Base-by-base conservation (phyloP, 495 filamentous ascomycete genomes). In the Podospora fimiseda region DNA sequence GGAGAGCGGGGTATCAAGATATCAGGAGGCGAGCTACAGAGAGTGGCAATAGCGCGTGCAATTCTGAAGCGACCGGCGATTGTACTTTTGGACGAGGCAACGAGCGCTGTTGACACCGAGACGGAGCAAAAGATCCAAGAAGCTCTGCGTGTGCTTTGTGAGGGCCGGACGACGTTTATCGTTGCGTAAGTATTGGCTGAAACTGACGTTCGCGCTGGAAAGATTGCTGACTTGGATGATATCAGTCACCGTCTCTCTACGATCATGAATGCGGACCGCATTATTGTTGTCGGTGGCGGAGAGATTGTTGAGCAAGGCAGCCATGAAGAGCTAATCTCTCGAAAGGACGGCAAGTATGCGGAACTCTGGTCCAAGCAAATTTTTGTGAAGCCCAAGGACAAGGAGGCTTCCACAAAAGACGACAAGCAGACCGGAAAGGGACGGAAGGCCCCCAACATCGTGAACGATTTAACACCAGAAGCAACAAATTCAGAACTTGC, bases 11-110 rank as follows among this genome's bases (percentile, higher is more conserved):
- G 83, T 2, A 67, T 85, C 27, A 87, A 85, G 59, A 70, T 91
- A 19, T 89, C 85, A 8, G 86, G 86, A 11, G 88, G 87, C 5
- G 86, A 91, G 65, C 67, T 81, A 40, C 88, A 90, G 64, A 79
- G 87, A 38, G 72, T 91, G n/a, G 80, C 87, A 1, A 88, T 90
- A 67, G 87, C 88, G 16, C 77, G 86, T 72, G 60, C 74, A 1
- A 80, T 81, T 36, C 56, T 81, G 16, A 81, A 80, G 57, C 57
- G 65, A 42, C 77, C 78, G 2, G 66, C 78, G 24, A 79, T 81
- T 38, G 78, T 81, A 44, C 68, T 81, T 39, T 68, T 81, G 9
- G 78, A 81, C 45, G 78, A 81, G 54, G 78, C 78, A 5, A 81
- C 78, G 13, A 80, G 77, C 50, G 73, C 77, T 13, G 78, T 81